Evolutionary conservation across 2,329 filamentous ascomycete species (phyloP).

Genomic region (Xylaria sp.): DNA sequence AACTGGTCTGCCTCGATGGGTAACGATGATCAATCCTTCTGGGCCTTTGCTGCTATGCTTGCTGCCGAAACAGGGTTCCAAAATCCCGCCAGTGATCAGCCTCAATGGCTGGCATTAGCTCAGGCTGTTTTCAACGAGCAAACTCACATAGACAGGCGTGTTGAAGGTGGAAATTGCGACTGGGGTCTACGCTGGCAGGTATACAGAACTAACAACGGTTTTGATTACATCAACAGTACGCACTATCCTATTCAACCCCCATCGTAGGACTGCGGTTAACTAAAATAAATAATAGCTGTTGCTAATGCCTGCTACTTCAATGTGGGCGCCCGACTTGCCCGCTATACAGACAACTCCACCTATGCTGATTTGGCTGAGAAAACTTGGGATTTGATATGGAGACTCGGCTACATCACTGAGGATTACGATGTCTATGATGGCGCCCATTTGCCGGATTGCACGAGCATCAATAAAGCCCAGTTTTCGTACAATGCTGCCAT

Average conservation of each 20-base stretch:
- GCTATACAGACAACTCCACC: conserved; percentile 73
- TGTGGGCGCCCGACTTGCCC: conserved; percentile 73
- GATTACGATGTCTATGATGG: conserved; percentile 74
- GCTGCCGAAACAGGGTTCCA: conserved; percentile 73
- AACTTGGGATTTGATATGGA: conserved; percentile 69
- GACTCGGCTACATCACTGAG: conserved; percentile 67
- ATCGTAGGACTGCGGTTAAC: conserved; percentile 2
- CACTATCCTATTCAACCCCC: conserved; percentile 19
- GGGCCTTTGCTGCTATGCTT: conserved; percentile 74
- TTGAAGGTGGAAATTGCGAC: conserved; percentile 63
- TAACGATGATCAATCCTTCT: conserved; percentile 78
- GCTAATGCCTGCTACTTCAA: conserved; percentile 73
- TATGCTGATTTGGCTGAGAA: conserved; percentile 71
- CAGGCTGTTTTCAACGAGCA: conserved; percentile 76
- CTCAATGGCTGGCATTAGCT: conserved; percentile 72
- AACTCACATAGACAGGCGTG: conserved; percentile 70
- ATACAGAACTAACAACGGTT: conserved; percentile 77
- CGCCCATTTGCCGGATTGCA: conserved; percentile 69
- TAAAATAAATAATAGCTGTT: conserved; percentile 55
- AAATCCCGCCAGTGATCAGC: conserved; percentile 62
- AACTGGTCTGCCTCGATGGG: conserved; percentile 69
- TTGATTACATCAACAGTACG: conserved; percentile 76
- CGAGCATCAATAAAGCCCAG: conserved; percentile 68
- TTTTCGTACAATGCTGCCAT: conserved; percentile 75
- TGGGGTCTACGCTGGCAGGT: conserved; percentile 84